Conservation (phyloP, 2,329 filamentous ascomycete species). For the Ceratocystiopsis minuta region DNA sequence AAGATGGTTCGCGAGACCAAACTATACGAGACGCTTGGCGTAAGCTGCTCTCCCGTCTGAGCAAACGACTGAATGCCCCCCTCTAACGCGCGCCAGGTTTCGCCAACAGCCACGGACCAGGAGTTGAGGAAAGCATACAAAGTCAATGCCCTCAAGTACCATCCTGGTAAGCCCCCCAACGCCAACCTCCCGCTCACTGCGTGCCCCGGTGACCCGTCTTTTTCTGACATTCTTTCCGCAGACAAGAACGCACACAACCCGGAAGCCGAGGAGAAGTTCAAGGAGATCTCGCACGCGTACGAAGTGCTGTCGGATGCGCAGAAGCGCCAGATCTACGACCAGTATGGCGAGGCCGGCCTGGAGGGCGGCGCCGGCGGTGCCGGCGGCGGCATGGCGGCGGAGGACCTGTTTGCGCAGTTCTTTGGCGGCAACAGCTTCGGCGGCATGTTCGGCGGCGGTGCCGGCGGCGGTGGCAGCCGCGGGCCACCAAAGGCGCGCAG, state of each 20-base stretch:
- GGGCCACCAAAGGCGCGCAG: constrained; percentile 81
- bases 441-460: constrained; percentile 63
- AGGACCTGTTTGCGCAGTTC: constrained; percentile 95
- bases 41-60: constrained; percentile 32
- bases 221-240: constrained; percentile 5
- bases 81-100: constrained; percentile 33
- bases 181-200: no score
- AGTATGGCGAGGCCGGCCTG: constrained; percentile 92
- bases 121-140: constrained; percentile 89
- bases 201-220: no score
- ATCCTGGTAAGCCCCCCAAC: constrained; percentile 46
- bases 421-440: constrained; percentile 54
- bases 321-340: constrained; percentile 85
- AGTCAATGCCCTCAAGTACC: constrained; percentile 63
- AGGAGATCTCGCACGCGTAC: constrained; percentile 90
- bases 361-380: constrained; percentile 66
- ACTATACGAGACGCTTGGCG: constrained; percentile 61
- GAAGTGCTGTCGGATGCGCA: constrained; percentile 84
- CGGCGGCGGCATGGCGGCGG: constrained; percentile 84
- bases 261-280: constrained; percentile 91
- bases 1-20: constrained; percentile 63
- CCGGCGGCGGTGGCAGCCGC: constrained; percentile 52
- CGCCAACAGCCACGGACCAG: constrained; percentile 61
- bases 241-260: constrained; percentile 96
- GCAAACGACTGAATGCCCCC: background rate